These are phyloP conservation scores for Atkinsonella texensis DNA, from an alignment of 2,329 filamentous ascomycete species.

Conservation along the genomic window DNA sequence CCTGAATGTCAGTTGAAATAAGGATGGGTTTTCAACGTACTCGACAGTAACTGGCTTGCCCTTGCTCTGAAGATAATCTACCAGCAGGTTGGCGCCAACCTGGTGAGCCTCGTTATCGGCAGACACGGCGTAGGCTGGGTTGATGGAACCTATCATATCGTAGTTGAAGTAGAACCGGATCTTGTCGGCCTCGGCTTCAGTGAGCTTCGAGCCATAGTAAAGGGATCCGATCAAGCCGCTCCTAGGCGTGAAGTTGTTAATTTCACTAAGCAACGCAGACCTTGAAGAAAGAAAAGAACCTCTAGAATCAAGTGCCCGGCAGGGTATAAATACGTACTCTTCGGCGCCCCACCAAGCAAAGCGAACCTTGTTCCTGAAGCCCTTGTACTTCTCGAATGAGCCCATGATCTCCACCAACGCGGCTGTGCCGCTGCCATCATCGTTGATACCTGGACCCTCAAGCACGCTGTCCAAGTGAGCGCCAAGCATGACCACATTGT, in stretches of 20 bases:
- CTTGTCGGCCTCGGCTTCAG: conserved; percentile 31
- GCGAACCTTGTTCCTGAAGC: conserved; percentile 26
- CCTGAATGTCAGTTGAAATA: too few relatives aligned
- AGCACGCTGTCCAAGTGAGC: conserved; percentile 28
- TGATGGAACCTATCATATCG: conserved; percentile 51
- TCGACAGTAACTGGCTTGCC: conserved; percentile 17
- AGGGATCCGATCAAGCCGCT: conserved; percentile 31
- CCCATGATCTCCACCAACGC: conserved; percentile 24
- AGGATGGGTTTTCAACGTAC: conserved; percentile 7
- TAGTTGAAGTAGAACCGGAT: conserved; percentile 59
- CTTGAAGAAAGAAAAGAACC: too few relatives aligned
- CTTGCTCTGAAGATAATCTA: conserved; percentile 17
- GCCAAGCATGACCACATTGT: conserved; percentile 28
- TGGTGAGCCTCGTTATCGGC: conserved; percentile 26
- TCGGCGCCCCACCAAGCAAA: conserved; percentile 29
- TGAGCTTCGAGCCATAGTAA: conserved; percentile 26
- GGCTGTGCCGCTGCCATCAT: conserved; percentile 25
- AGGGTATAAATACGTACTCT: conserved; percentile 17
- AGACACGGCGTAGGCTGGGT: conserved; percentile 28
- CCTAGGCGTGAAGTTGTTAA: conserved; percentile 9
- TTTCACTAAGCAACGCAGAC: too few relatives aligned
- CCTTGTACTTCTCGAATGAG: conserved; percentile 21
- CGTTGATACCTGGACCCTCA: conserved; percentile 26
- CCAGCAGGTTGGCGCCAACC: conserved; percentile 18
- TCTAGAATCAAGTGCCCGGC: too few relatives aligned